Evolutionary conservation across 345 rosid species (phyloP), one percentile per base, ranked within the genome.

Genomic region (Arabis alpina): DNA sequence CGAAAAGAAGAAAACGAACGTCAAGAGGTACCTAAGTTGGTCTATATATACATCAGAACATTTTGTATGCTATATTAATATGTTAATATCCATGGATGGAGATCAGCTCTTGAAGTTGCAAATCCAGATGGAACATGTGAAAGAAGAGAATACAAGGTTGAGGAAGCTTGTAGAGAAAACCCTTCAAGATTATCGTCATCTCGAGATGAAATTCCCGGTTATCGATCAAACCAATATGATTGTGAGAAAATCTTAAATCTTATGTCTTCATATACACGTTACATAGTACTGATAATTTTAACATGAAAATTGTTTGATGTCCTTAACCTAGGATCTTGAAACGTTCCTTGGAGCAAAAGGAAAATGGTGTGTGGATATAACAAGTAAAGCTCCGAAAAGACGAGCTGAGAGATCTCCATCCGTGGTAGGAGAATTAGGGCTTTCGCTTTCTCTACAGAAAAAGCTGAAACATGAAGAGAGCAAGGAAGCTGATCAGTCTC

Each of bases 101-200:
- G 61, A 40, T 41, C 66, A 76, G 79, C 60, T 76, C 36, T 76
- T 64, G 56, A 66, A 64, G 75, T 62, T 76, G 54, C 71, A 76
- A 48, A 76, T 49, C 16, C 66, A 76, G 61, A 76, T 76, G 75
- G 50, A 64, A 76, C 69, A 37, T 50, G 79, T 76, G 34, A 76
- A 57, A 76, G 61, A 70, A 76, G 79, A 76, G 55, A 76, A 76
- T 49, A 56, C 49, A 47, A 64, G 55, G 61, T 27, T 76, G 19
- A 76, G 71, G 61, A 76, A 70, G 25, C 79, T 76, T 55, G 71
- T 76, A 25, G 75, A 76, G 59, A n/a, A 76, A 59, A 76, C 66
- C 9, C 71, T 76, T 49, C 66, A 76, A 70, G 71, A 70, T 49
- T 76, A 70, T 63, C 75, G 61, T 15, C 75, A 63, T 60, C 79